Conservation (phyloP, 805 yeast species). For the Maudiozyma pseudohumilis region DNA sequence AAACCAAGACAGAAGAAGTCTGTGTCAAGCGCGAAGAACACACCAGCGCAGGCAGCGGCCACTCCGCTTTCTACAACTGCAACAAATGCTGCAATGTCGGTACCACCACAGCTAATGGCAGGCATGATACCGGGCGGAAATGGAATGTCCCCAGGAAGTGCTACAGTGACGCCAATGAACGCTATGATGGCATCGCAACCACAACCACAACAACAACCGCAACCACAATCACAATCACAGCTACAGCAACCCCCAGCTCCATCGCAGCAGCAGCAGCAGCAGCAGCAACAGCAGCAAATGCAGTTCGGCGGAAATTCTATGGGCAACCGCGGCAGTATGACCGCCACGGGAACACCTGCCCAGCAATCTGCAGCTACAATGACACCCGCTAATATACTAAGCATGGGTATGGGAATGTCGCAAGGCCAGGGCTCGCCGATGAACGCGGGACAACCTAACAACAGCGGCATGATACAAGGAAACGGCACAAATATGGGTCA, state of each 20-base stretch:
- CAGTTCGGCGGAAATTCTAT: no score
- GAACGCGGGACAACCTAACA: no score
- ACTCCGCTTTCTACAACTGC: background rate
- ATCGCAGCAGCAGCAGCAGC: background rate
- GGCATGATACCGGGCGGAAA: background rate
- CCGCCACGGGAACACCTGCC: background rate
- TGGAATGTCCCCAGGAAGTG: background rate
- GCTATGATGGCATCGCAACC: background rate
- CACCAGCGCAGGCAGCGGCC: constrained; percentile 3
- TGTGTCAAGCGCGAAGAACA: constrained; percentile 6
- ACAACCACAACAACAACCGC: background rate
- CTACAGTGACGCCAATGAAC: constrained; percentile 1
- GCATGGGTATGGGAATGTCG: constrained; percentile 16
- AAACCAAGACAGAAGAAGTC: constrained; percentile 16
- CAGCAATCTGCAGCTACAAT: constrained; percentile 4
- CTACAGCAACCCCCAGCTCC: background rate
- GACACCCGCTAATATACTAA: constrained; percentile 12
- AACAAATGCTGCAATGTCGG: background rate
- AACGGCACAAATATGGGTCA: constrained; percentile 6
- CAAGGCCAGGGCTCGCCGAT: no score
- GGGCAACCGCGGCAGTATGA: background rate
- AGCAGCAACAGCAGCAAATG: background rate
- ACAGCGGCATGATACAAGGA: no score
- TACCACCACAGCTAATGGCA: constrained; percentile 1
- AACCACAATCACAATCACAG: background rate